Evolutionary conservation across 768 basidiomycete species (phyloP), one percentile per base, ranked within the genome.

Genomic region (Mycena sanguinolenta): DNA sequence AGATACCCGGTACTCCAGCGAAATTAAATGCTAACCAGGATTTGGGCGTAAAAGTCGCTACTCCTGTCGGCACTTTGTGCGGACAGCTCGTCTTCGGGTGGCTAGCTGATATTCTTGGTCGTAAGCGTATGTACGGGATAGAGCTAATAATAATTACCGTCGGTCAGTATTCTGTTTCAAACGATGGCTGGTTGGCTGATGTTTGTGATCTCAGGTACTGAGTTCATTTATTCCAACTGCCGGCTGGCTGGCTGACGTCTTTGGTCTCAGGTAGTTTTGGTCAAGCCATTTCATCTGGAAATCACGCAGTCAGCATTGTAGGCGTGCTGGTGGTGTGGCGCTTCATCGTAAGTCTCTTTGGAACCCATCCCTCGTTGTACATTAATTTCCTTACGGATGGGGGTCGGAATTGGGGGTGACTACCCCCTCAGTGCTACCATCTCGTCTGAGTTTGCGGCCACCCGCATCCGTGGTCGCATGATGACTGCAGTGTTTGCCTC

Each of bases 401-500:
- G 94, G 0, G 79, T 95, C 3, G 95, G 95, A 7, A 93, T 96
- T 21, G 95, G 95, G 6, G 95, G 95, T 21, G 95, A 97, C 75
- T 96, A 97, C 77, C 95, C 95, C 8, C 79, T 96, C 0, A 90
- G 88, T 60, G 92, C 95, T 21, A 91, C 95, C 75, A 96, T 97
- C 75, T 91, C 95, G 4, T 95, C 93, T 36, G 95, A 97, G 77
- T 97, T 96, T 74, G 92, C 95, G 1, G 86, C 93, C 0, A 92
- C 91, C 21, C 87, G 87, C 50, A 89, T 85, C 55, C 89, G 95
- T 73, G 95, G 95, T 54, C 86, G 95, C 27, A 89, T 97, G 80
- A 96, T 97, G 94, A 91, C 92, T 1, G 93, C 92, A 9, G 94
- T 96, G 0, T 97, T 96, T 72, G 91, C 95, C 0, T 81, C 86